Percentiles rank a stretch among this genome's conserved stretches.
phyloP scores from a whole-genome alignment of 2,329 filamentous ascomycete genomes.

The Cephalotrichum gorgonifer region DNA sequence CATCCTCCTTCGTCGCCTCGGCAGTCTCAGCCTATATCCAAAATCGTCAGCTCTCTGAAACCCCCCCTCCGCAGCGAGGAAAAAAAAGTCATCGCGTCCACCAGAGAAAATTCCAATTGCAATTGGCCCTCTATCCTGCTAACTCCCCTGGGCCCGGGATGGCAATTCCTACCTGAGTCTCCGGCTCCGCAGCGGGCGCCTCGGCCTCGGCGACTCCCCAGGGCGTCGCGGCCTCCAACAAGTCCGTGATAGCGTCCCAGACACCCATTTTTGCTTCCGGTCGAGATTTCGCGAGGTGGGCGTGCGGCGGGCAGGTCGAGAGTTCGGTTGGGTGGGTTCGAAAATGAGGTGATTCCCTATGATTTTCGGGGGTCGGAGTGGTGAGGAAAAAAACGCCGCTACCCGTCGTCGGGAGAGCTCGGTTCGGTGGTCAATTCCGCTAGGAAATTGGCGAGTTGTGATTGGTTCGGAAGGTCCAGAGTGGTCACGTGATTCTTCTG shows the following conservation, averaged over 20 bases:
- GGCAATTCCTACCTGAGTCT: slow-evolving; percentile 15
- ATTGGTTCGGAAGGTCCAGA: neutral
- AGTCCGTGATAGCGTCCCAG: slow-evolving; percentile 54
- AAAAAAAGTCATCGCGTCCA: neutral
- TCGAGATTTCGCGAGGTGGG: neutral
- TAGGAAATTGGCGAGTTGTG: slow-evolving; percentile 6
- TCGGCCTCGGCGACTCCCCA: slow-evolving; percentile 57
- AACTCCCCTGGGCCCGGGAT: neutral
- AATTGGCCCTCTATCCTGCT: neutral
- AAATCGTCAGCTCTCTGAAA: neutral
- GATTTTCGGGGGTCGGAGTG: neutral
- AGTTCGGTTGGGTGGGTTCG: no score
- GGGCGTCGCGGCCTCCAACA: slow-evolving; percentile 54
- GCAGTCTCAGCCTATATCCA: slow-evolving; percentile 25
- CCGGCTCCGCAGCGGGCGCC: slow-evolving; percentile 55
- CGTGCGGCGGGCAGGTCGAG: no score
- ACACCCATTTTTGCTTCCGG: slow-evolving; percentile 43
- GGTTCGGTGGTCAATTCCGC: slow-evolving; percentile 2
- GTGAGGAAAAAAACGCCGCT: slow-evolving; percentile 2
- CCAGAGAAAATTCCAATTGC: neutral
- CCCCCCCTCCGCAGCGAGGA: neutral
- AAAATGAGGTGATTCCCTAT: slow-evolving; percentile 3
- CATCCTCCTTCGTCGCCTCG: slow-evolving; percentile 43
- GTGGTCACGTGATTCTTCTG: slow-evolving; percentile 5
- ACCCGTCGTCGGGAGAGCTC: slow-evolving; percentile 5